These are phyloP conservation scores for Dorcoceras hygrometricum DNA, from an alignment of 257 asterid species.

Conservation along the genomic window DNA sequence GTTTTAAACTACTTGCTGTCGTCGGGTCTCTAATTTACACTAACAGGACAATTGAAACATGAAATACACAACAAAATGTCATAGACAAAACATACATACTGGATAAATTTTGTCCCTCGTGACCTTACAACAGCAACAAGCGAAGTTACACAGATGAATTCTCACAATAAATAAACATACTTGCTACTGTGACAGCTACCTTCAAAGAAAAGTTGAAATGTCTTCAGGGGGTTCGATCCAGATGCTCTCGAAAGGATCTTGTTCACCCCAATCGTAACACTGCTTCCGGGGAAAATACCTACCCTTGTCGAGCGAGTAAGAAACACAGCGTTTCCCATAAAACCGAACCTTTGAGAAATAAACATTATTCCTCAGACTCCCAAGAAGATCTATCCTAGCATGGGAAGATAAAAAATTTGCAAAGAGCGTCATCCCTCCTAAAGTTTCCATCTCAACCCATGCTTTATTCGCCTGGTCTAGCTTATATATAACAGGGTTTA, in stretches of 20 bases:
- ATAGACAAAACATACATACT: background rate
- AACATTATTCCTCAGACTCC: constrained; percentile 40
- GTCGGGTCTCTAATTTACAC: background rate
- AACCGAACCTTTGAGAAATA: constrained; percentile 51
- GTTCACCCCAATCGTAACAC: constrained; percentile 44
- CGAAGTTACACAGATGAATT: background rate
- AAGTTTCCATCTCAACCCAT: constrained; percentile 41
- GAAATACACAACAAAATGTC: background rate
- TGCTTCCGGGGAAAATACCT: constrained; percentile 50
- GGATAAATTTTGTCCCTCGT: background rate
- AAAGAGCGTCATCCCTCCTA: constrained; percentile 48
- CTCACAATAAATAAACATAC: background rate
- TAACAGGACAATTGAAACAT: background rate
- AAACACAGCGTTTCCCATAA: constrained; percentile 51
- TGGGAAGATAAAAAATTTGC: constrained; percentile 50
- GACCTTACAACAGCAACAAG: background rate
- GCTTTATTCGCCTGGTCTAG: constrained; percentile 35
- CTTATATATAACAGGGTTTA: constrained; percentile 40
- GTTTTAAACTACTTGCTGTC: background rate
- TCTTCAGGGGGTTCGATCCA: constrained; percentile 62
- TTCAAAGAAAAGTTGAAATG: constrained; percentile 31
- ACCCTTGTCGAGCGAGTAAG: constrained; percentile 35
- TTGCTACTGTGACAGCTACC: background rate
- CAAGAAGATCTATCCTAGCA: constrained; percentile 44
- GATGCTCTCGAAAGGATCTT: constrained; percentile 42